Evolutionary conservation across 2,329 filamentous ascomycete species (phyloP).

Genomic region (Xylaria arbuscula): DNA sequence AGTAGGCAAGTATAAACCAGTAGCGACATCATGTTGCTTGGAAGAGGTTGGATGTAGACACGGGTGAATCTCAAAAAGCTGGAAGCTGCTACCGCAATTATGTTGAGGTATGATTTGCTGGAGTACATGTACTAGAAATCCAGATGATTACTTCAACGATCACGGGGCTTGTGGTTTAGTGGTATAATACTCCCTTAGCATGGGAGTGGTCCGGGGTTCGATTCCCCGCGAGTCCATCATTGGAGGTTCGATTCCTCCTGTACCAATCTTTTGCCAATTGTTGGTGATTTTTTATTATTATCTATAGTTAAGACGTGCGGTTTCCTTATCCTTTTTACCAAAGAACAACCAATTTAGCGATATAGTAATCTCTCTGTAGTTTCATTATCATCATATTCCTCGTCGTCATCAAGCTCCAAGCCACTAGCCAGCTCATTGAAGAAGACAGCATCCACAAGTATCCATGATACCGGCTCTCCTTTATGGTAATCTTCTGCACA

Average conservation of each 20-base stretch:
- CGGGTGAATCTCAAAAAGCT: too few species aligned
- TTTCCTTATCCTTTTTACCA: too few species aligned
- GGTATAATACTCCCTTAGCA: slow-evolving; percentile 46
- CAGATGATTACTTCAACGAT: background rate
- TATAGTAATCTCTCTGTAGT: too few species aligned
- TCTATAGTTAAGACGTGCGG: too few species aligned
- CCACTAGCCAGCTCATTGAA: slow-evolving; percentile 11
- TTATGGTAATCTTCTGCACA: background rate
- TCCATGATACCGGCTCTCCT: background rate
- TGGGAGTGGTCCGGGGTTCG: slow-evolving; percentile 46
- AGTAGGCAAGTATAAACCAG: background rate
- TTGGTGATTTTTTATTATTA: background rate
- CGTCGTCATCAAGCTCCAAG: background rate
- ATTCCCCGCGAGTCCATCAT: slow-evolving; percentile 45
- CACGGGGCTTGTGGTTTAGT: slow-evolving; percentile 44
- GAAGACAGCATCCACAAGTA: slow-evolving; percentile 2
- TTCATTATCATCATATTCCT: background rate
- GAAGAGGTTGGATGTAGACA: background rate
- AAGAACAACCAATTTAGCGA: too few species aligned
- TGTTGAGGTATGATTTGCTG: too few species aligned
- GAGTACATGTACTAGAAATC: too few species aligned
- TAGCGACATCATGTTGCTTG: background rate
- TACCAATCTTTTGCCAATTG: slow-evolving; percentile 25
- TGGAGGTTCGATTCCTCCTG: slow-evolving; percentile 36
- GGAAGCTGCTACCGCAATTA: too few species aligned